Base-by-base conservation (phyloP, 1,284 basidiomycete species). In the Xerocomus nothofagi region DNA sequence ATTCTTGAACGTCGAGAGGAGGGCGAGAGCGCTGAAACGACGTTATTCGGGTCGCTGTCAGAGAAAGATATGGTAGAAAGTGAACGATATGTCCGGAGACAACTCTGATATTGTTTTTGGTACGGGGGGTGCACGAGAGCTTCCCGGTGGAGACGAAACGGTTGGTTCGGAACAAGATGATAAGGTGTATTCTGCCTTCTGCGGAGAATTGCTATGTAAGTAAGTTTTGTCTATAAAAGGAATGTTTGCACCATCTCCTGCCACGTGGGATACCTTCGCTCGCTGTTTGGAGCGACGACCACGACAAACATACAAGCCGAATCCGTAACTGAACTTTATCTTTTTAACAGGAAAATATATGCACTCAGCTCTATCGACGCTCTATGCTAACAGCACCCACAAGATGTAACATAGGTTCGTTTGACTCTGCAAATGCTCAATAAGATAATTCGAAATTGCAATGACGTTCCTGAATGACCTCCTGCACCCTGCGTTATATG, bases 181-280 rank as follows among this genome's bases (percentile, higher is more conserved):
- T 26, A 20, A 31, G 12, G 23, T 15, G 15, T 24, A 20, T 51
- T 44, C 23, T 1, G 31, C 18, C 24, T 20, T n/a, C n/a, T n/a
- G n/a, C n/a, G n/a, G n/a, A n/a, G 36, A 53, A 20, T 17, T 37
- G 39, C 10, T 49, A 31, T 9, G 9, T n/a, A n/a, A n/a, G n/a
- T n/a, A n/a, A n/a, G 17, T 14, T 20, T 27, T 18, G 32, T 55
- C 56, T 32, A 55, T 38, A 55, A 51, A 55, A 32, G 52, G 54
- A 39, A 44, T 17, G 24, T 34, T n/a, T 3, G 14, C 29, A 31
- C 20, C 10, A 10, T 27, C 8, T 27, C 10, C 9, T 8, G 24
- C 24, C 24, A 9, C 24, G 24, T 26, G 24, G 24, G 24, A 26
- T 6, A n/a, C 10, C 24, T 26, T 27, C 11, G 26, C 26, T 27